Percentiles rank a stretch among this genome's conserved stretches.
Evolutionary conservation across 2,329 filamentous ascomycete genomes (phyloP).

Genomic region (Penicillium corylophilum): DNA sequence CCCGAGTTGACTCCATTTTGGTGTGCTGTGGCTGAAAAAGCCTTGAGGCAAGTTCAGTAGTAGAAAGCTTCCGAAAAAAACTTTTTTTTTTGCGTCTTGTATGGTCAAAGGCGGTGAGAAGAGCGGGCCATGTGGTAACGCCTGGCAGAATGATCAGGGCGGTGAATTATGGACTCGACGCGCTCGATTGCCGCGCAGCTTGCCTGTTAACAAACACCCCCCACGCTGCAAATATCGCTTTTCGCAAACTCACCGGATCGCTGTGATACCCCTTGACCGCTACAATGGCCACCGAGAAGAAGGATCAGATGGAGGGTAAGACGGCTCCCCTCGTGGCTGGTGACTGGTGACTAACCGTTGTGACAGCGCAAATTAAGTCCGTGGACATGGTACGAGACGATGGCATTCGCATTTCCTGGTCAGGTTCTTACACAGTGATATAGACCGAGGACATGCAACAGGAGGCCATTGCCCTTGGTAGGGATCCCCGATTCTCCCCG

Average conservation of each 20-base stretch:
- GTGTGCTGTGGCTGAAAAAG: constrained; percentile 25
- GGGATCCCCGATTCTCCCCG: constrained; percentile 34
- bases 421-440: constrained; percentile 18
- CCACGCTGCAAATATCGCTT: constrained; percentile 2
- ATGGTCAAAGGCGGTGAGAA: constrained; percentile 36
- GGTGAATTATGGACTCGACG: constrained; percentile 12
- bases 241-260: neutral
- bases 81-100: constrained; percentile 32
- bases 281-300: constrained; percentile 52
- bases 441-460: constrained; percentile 97
- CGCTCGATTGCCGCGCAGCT: constrained; percentile 12
- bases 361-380: constrained; percentile 88
- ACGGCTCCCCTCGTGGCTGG: constrained; percentile 1
- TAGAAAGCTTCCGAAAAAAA: constrained; percentile 11
- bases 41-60: constrained; percentile 16
- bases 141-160: constrained; percentile 13
- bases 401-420: constrained; percentile 8
- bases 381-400: constrained; percentile 81
- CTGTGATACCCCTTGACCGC: neutral
- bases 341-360: constrained; percentile 18
- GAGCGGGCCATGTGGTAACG: constrained; percentile 5
- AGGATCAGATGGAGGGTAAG: constrained; percentile 76
- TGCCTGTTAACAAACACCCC: neutral
- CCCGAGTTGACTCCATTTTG: constrained; percentile 73
- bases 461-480: constrained; percentile 94